Percentiles rank a stretch among this genome's conserved stretches.
Evolutionary conservation across 163 green algal genomes (phyloP).

Genomic region (Volvox carteri): DNA sequence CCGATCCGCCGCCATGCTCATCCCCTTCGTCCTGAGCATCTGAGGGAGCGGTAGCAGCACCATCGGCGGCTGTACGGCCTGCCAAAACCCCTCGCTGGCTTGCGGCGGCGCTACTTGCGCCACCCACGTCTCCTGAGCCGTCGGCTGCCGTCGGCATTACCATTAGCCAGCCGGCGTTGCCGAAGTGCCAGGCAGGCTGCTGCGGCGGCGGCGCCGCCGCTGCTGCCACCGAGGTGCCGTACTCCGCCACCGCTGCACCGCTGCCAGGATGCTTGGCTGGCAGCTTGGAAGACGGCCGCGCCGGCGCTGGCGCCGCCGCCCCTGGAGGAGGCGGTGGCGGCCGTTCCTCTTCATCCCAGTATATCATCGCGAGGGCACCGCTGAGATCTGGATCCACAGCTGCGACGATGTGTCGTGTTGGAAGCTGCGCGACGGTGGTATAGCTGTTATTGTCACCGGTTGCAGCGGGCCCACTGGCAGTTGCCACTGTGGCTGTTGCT

Average conservation of each 20-base stretch:
- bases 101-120: not conserved
- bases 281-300: not conserved
- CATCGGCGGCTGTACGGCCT: no score
- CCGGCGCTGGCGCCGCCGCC: not conserved
- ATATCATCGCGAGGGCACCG: conserved; percentile 24
- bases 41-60: no score
- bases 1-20: not conserved
- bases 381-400: conserved; percentile 35
- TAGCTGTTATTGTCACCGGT: not conserved
- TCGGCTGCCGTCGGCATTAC: not conserved
- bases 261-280: not conserved
- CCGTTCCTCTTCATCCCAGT: conserved; percentile 15
- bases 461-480: not conserved
- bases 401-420: conserved; percentile 29
- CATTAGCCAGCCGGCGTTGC: not conserved
- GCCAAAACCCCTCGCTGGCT: not conserved
- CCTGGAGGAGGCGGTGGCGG: not conserved
- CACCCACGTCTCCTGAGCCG: not conserved
- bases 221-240: not conserved
- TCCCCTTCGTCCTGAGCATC: not conserved
- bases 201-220: no score
- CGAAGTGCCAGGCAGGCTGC: not conserved
- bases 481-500: not conserved
- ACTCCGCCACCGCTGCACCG: not conserved
- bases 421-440: not conserved